Evolutionary conservation across 2,329 filamentous ascomycete species (phyloP), one percentile per base, ranked within the genome.

Genomic region (Talaromyces sp.): DNA sequence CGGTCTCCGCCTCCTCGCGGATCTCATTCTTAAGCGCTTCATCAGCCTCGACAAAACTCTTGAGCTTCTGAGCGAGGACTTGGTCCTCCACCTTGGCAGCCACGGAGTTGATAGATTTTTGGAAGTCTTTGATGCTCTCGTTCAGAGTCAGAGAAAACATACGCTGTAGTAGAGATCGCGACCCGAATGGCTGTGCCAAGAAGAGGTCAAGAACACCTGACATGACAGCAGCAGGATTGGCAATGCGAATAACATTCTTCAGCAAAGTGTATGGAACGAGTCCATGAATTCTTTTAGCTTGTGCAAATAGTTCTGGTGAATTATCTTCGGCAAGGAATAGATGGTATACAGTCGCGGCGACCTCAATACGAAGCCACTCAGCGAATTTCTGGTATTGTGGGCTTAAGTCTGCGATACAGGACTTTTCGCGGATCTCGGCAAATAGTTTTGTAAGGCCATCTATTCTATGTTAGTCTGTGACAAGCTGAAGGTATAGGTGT

Each of bases 321-420:
- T 99, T 99, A 75, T 99, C 94, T 71, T 99, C 94, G 5, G 94
- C 94, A 40, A 99, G 82, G 80, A 99, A 99, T 30, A 99, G 80
- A 71, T 99, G 94, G 69, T 99, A 99, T 54, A 97, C 86, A 19
- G 94, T 97, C 36, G 94, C 94, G 20, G 94, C 94, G 44, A 99
- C 87, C 75, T 99, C 94, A 66, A 99, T 99, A 35, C 94, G 87
- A 46, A 97, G 79, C 94, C 94, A 99, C 72, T 99, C 94, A 16
- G 93, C 93, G 69, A 99, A 97, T 71, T 97, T 99, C 67, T 94
- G 90, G 72, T 97, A 97, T 70, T 97, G 92, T 10, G 95, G 87
- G 67, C 90, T 96, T 48, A 99, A 82, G 62, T 97, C 91, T 58
- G 85, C 83, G 48, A 99, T 93, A 3, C 84, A 91, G 54, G 90